A percentile compares a stretch with the other conserved stretches of the same genome.
These are phyloP conservation scores for Phylloporus scabripes DNA, from an alignment of 768 basidiomycete species.

Conservation along the genomic window DNA sequence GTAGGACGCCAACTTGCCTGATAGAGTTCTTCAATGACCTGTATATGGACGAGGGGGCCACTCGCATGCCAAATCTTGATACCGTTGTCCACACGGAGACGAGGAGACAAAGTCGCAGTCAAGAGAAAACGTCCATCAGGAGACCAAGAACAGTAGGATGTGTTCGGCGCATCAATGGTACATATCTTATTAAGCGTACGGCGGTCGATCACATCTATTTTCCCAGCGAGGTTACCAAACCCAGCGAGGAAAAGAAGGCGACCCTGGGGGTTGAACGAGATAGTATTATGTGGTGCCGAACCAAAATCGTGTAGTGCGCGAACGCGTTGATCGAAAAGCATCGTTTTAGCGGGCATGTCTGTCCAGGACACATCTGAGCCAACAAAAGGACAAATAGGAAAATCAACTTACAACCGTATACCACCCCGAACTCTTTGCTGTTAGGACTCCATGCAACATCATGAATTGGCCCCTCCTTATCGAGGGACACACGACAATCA, in stretches of 20 bases:
- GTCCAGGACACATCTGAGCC: conserved; percentile 1
- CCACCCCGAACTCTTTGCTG: conserved; percentile 93
- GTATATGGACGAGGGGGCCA: conserved; percentile 81
- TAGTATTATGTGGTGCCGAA: conserved; percentile 82
- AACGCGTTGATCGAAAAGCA: conserved; percentile 88
- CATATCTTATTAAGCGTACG: conserved; percentile 76
- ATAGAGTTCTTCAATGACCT: conserved; percentile 83
- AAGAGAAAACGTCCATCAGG: conserved; percentile 89
- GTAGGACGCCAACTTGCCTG: conserved; percentile 81
- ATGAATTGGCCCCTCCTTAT: conserved; percentile 97
- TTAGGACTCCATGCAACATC: conserved; percentile 96
- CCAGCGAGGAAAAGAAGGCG: conserved; percentile 86
- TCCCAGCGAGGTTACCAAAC: conserved; percentile 95
- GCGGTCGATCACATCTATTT: conserved; percentile 88
- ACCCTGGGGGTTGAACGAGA: conserved; percentile 92
- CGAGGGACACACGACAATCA: conserved; percentile 80
- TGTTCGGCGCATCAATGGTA: conserved; percentile 84
- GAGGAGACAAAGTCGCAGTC: conserved; percentile 93
- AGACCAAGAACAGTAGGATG: conserved; percentile 93
- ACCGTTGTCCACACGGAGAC: conserved; percentile 94
- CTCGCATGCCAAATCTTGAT: conserved; percentile 95
- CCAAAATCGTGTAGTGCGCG: conserved; percentile 89
- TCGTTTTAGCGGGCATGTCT: conserved; percentile 95
- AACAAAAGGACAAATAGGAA: neutral
- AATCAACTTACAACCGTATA: conserved; percentile 82